Evolutionary conservation across 345 rosid species (phyloP).

Genomic region (Melaleuca alternifolia): DNA sequence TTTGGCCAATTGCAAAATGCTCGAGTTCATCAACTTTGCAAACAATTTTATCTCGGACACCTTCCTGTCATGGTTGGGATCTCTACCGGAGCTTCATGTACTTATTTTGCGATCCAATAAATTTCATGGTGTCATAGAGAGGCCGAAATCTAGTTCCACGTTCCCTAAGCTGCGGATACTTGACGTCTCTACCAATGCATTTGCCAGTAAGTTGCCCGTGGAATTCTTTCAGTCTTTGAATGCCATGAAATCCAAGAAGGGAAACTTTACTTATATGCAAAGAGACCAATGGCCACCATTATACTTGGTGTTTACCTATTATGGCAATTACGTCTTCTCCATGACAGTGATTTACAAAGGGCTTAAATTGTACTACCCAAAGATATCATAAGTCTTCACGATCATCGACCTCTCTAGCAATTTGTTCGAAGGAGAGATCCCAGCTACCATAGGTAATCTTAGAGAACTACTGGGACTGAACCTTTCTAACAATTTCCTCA

Average conservation of each 20-base stretch:
- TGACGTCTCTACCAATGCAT: background rate
- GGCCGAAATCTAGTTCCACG: background rate
- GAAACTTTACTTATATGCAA: background rate
- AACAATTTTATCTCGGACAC: background rate
- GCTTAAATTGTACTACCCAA: background rate
- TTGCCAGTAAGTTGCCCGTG: background rate
- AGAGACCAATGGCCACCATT: background rate
- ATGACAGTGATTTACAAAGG: constrained; percentile 5
- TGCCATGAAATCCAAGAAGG: background rate
- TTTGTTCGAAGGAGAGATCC: constrained; percentile 5
- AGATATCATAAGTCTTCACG: background rate
- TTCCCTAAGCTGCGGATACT: background rate
- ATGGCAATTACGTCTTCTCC: background rate
- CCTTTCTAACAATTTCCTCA: constrained; percentile 14
- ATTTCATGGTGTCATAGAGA: background rate
- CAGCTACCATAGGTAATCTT: background rate
- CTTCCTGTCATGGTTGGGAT: background rate
- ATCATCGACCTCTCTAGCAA: constrained; percentile 10
- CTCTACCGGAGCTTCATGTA: background rate
- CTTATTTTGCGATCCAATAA: background rate
- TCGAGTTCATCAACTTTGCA: background rate
- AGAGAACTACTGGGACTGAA: background rate
- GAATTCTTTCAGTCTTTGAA: background rate
- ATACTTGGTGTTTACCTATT: background rate
- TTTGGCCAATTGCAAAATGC: background rate